Percentiles rank a stretch among this genome's conserved stretches.
Evolutionary conservation across 2,329 filamentous ascomycete genomes (phyloP).

Genomic region (Didymella segeticola): DNA sequence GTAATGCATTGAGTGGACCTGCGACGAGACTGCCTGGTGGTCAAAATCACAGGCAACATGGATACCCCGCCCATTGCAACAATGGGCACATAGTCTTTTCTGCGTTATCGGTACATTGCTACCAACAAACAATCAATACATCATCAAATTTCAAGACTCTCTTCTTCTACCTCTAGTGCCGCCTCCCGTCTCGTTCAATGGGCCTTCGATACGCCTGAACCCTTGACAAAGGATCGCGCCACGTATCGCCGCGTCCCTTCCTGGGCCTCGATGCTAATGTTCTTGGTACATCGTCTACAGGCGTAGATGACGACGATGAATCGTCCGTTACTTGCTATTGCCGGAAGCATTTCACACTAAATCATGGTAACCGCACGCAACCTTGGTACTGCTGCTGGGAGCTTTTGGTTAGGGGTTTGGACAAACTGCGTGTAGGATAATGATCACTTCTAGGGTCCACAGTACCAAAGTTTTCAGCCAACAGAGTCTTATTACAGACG

Average conservation of each 20-base stretch:
- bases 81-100: constrained; percentile 11
- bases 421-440: not conserved
- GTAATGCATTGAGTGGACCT: not conserved
- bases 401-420: not conserved
- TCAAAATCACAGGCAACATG: constrained; percentile 9
- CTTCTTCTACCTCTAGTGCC: not conserved
- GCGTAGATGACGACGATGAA: constrained; percentile 3
- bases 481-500: not conserved
- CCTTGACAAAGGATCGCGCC: no score
- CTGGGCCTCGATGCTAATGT: not conserved
- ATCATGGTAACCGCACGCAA: not conserved
- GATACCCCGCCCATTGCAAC: constrained; percentile 18
- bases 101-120: constrained; percentile 4
- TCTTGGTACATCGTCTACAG: constrained; percentile 3
- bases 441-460: not conserved
- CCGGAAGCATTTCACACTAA: constrained; percentile 7
- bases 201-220: no score
- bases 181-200: not conserved
- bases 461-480: not conserved
- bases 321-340: not conserved
- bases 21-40: not conserved
- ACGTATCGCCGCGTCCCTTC: not conserved
- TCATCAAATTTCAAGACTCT: not conserved
- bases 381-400: not conserved
- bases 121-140: constrained; percentile 9